A percentile compares a stretch with the other conserved stretches of the same genome.
These are phyloP conservation scores for Aspergillus neoniger DNA, from an alignment of 2,329 filamentous ascomycete genomes.

Conservation along the genomic window DNA sequence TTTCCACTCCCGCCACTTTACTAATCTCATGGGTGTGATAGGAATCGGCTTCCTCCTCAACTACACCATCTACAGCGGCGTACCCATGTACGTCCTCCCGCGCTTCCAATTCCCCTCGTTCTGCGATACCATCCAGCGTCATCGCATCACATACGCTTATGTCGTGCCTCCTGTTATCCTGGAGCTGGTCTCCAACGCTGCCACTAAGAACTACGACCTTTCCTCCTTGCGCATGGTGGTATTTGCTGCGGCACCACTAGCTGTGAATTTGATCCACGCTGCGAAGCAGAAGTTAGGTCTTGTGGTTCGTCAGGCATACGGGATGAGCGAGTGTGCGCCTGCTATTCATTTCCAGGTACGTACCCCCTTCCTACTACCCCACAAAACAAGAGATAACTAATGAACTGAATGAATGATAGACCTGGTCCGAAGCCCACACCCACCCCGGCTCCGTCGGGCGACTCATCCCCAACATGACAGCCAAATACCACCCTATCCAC, in stretches of 20 bases:
- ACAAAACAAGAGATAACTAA: neutral
- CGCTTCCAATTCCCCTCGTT: slow-evolving; percentile 16
- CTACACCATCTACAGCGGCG: slow-evolving; percentile 15
- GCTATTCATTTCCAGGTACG: slow-evolving; percentile 17
- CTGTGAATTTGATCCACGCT: slow-evolving; percentile 15
- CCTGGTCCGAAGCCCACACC: slow-evolving; percentile 13
- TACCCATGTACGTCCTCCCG: slow-evolving; percentile 14
- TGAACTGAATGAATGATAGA: neutral
- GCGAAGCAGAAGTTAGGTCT: slow-evolving; percentile 12
- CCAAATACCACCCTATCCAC: slow-evolving; percentile 11
- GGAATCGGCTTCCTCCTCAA: slow-evolving; percentile 20
- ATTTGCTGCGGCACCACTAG: slow-evolving; percentile 17
- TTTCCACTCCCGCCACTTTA: no score
- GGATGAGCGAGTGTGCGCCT: slow-evolving; percentile 19
- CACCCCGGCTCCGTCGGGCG: slow-evolving; percentile 17
- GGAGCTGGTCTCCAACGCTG: slow-evolving; percentile 14
- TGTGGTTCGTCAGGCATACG: slow-evolving; percentile 18
- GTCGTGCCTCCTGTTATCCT: slow-evolving; percentile 19
- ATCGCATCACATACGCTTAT: slow-evolving; percentile 18
- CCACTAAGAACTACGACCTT: slow-evolving; percentile 13
- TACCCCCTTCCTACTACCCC: neutral
- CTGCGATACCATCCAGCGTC: slow-evolving; percentile 15
- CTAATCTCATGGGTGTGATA: no score
- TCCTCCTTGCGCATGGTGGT: slow-evolving; percentile 16
- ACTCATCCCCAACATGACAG: slow-evolving; percentile 22